A percentile compares a stretch with the other conserved stretches of the same genome.
These are phyloP conservation scores for Aspergillus indologenus DNA, from an alignment of 495 filamentous ascomycete genomes.

Conservation along the genomic window DNA sequence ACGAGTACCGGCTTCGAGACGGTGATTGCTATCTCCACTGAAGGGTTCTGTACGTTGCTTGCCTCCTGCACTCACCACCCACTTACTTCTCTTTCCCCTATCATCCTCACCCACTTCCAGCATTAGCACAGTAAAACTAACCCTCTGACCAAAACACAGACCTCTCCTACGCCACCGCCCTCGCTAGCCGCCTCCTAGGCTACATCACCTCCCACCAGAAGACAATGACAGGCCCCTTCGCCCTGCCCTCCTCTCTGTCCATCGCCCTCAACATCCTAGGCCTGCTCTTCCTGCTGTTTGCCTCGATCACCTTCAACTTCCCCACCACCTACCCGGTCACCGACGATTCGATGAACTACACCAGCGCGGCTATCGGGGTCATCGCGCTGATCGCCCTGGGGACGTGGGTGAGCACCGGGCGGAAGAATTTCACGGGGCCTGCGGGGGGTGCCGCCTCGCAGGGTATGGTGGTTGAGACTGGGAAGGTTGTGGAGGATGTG, in stretches of 20 bases:
- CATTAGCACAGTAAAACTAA: neutral
- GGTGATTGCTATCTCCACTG: slow-evolving; percentile 53
- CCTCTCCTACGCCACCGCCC: slow-evolving; percentile 56
- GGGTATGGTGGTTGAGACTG: neutral
- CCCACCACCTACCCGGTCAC: slow-evolving; percentile 48
- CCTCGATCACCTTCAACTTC: slow-evolving; percentile 57
- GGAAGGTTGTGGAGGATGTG: neutral
- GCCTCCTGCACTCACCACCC: neutral
- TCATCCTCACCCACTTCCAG: slow-evolving; percentile 7
- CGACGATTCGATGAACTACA: slow-evolving; percentile 58
- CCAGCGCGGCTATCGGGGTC: slow-evolving; percentile 52
- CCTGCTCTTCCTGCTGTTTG: slow-evolving; percentile 52
- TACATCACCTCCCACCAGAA: slow-evolving; percentile 38
- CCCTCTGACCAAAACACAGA: slow-evolving; percentile 26
- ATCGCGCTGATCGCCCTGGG: slow-evolving; percentile 49
- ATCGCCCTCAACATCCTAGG: slow-evolving; percentile 50
- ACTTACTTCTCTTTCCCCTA: neutral
- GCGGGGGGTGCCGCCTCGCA: slow-evolving; percentile 21
- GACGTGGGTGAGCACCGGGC: slow-evolving; percentile 53
- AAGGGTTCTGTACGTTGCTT: slow-evolving; percentile 52
- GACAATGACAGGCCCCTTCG: slow-evolving; percentile 28
- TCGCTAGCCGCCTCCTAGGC: slow-evolving; percentile 50
- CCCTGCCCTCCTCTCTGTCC: slow-evolving; percentile 33
- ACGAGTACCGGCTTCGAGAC: slow-evolving; percentile 57
- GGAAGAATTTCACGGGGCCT: slow-evolving; percentile 52